Evolutionary conservation across 805 yeast species (phyloP).

Genomic region (Kodamaea kaohsiungensis): DNA sequence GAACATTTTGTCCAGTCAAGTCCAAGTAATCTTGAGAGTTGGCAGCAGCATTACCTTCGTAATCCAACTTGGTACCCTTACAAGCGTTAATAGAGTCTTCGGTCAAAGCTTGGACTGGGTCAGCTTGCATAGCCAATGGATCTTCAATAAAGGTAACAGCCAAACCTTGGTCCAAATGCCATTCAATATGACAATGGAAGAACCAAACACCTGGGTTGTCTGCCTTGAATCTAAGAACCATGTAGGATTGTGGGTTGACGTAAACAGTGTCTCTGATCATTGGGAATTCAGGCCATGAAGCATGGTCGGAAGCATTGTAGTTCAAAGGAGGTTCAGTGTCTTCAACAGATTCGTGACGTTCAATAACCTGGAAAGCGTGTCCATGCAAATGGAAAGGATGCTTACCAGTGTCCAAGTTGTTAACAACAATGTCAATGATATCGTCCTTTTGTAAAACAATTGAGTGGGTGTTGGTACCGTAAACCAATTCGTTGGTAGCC

Average conservation of each 20-base stretch:
- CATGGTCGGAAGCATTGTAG: slow-evolving; percentile 51
- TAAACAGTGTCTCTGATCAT: slow-evolving; percentile 81
- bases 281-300: slow-evolving; percentile 67
- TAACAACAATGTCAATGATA: slow-evolving; percentile 76
- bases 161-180: slow-evolving; percentile 97
- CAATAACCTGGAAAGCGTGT: slow-evolving; percentile 79
- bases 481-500: slow-evolving; percentile 53
- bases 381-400: slow-evolving; percentile 99
- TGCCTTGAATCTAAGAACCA: slow-evolving; percentile 85
- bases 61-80: slow-evolving; percentile 50
- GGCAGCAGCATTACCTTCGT: slow-evolving; percentile 88
- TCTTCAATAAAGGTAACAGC: slow-evolving; percentile 82
- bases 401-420: slow-evolving; percentile 86
- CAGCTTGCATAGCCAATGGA: slow-evolving; percentile 64
- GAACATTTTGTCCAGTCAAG: slow-evolving; percentile 74
- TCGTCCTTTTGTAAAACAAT: slow-evolving; percentile 66
- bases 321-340: slow-evolving; percentile 56
- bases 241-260: slow-evolving; percentile 80
- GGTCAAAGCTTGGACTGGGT: slow-evolving; percentile 54
- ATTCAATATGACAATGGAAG: slow-evolving; percentile 98
- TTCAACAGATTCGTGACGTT: slow-evolving; percentile 62
- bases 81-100: slow-evolving; percentile 64
- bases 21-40: slow-evolving; percentile 63
- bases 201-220: slow-evolving; percentile 98
- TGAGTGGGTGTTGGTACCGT: slow-evolving; percentile 82